Base-by-base conservation (phyloP, 805 yeast species). In the Wickerhamiella sorbophila region DNA sequence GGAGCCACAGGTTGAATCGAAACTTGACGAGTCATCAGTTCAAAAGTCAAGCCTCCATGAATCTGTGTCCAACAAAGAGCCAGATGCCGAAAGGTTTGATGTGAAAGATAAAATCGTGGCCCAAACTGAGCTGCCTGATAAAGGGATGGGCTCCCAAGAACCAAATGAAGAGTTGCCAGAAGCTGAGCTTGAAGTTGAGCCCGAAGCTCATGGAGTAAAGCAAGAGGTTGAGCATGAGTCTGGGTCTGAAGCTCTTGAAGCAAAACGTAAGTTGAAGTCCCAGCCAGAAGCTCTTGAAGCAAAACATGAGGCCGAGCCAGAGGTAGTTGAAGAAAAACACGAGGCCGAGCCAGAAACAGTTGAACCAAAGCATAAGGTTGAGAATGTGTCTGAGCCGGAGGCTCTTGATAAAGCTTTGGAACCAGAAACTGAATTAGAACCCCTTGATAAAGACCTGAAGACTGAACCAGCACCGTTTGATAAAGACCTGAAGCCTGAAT, bases 331-430 rank as follows among this genome's bases (percentile, higher is more conserved):
- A 18, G 19, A 35, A 22, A 20, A 9, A 19, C n/a, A 35, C 9
- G 14, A 9, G 15, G 32, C 9, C 9, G 31, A 35, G 15, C 15
- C n/a, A 31, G 15, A 35, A 15, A 12, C 10, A 9, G 31, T 14
- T 8, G 38, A 15, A 35, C 14, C 38, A 8, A 14, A 35, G 26
- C 26, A 19, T 21, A 4, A 19, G 21, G 15, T 15, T 16, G 19
- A 8, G 15, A 29, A 17, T 5, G 27, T 19, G 31, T 22, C 8
- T 8, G 42, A 34, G 35, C 36, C 42, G 14, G 35, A 42, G 36
- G 43, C 35, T 18, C 29, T 5, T 10, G 12, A 12, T 29, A 17
- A 24, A 9, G 14, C 12, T 26, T 26, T 26, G 31, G 31, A 26
- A 9, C 31, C 12, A 9, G 34, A 31, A 16, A 18, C 6, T 5